Evolutionary conservation across 2,329 filamentous ascomycete genomes (phyloP).

Genomic region (Calonectria naviculata): DNA sequence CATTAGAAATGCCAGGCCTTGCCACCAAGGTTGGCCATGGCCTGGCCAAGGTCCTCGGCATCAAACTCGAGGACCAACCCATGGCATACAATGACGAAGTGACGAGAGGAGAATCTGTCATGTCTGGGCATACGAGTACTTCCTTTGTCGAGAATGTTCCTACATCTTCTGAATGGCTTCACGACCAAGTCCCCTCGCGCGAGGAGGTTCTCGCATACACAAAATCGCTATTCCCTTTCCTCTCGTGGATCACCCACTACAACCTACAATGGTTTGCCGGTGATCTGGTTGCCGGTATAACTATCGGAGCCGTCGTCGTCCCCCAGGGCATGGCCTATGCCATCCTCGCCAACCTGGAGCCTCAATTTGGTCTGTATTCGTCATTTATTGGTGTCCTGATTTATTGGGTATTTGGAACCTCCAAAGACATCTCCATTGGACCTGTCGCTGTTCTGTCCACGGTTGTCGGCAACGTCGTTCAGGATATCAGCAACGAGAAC

Average conservation of each 20-base stretch:
- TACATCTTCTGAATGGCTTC: constrained; percentile 78
- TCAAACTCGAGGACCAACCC: constrained; percentile 75
- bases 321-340: constrained; percentile 98
- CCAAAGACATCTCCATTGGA: constrained; percentile 98
- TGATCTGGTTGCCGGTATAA: constrained; percentile 82
- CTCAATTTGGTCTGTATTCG: constrained; percentile 84
- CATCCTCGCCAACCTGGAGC: constrained; percentile 79
- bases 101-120: constrained; percentile 81
- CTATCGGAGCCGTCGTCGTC: constrained; percentile 78
- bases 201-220: constrained; percentile 69
- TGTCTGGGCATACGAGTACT: constrained; percentile 78
- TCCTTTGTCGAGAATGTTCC: constrained; percentile 88
- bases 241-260: constrained; percentile 89
- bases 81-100: constrained; percentile 66
- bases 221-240: constrained; percentile 84
- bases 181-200: constrained; percentile 69
- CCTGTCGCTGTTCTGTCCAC: constrained; percentile 97
- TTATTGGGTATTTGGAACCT: constrained; percentile 99
- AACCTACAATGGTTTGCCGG: constrained; percentile 90
- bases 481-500: constrained; percentile 66
- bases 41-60: constrained; percentile 83
- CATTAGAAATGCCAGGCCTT: constrained; percentile 27
- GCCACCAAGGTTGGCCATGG: constrained; percentile 73
- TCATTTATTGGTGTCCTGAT: constrained; percentile 95
- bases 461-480: constrained; percentile 84